These are phyloP conservation scores for Suillus spraguei DNA, from an alignment of 768 basidiomycete species.

Conservation along the genomic window DNA sequence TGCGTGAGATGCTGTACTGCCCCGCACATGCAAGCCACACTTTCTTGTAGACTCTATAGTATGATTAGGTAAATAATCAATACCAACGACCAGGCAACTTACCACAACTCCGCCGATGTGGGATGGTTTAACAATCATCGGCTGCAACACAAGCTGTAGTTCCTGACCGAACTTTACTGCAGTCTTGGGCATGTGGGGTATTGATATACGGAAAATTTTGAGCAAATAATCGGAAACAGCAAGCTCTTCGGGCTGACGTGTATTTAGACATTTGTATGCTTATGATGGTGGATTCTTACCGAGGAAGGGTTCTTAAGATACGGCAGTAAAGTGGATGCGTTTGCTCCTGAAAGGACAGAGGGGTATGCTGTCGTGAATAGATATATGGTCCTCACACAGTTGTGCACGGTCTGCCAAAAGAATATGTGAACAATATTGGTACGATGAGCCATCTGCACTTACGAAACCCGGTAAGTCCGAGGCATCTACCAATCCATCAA, in stretches of 20 bases:
- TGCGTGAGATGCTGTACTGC: constrained; percentile 86
- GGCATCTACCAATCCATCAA: constrained; percentile 88
- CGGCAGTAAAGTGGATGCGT: constrained; percentile 85
- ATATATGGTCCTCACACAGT: constrained; percentile 85
- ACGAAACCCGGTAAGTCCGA: constrained; percentile 79
- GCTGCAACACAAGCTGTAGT: constrained; percentile 77
- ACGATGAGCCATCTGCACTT: constrained; percentile 30
- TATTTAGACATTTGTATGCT: constrained; percentile 4
- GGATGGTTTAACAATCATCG: constrained; percentile 90
- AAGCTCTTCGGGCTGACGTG: constrained; percentile 74
- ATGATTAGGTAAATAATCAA: constrained; percentile 3
- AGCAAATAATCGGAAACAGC: constrained; percentile 84
- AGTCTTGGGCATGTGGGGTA: constrained; percentile 89
- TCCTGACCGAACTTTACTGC: constrained; percentile 87
- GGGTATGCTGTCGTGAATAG: constrained; percentile 84
- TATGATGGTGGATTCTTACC: constrained; percentile 40
- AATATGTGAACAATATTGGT: constrained; percentile 7
- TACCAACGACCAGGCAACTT: constrained; percentile 20
- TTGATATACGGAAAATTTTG: constrained; percentile 82
- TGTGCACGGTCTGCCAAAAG: constrained; percentile 66
- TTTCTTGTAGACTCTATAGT: constrained; percentile 81
- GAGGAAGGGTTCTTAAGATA: constrained; percentile 85
- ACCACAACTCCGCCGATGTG: constrained; percentile 68
- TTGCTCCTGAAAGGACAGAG: constrained; percentile 76
- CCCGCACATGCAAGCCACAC: constrained; percentile 89